These are phyloP conservation scores for Lomentospora prolificans DNA, from an alignment of 2,329 filamentous ascomycete genomes.

Conservation along the genomic window DNA sequence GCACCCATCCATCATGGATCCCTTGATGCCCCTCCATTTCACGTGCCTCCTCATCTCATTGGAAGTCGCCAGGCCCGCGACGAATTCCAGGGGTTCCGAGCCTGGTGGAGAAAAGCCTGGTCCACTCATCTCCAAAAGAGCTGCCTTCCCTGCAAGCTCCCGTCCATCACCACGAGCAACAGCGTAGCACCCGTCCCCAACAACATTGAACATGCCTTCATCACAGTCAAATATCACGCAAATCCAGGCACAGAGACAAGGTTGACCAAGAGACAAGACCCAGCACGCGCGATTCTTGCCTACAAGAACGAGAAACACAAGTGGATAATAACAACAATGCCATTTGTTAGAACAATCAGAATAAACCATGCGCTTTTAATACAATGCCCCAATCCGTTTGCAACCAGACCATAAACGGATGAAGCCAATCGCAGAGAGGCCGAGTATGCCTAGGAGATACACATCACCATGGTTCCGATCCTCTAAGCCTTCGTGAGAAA, in stretches of 20 bases:
- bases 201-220: not conserved
- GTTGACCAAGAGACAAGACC: no score
- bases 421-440: not conserved
- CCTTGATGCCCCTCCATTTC: not conserved
- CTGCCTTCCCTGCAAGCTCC: not conserved
- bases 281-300: no score
- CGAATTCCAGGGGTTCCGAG: no score
- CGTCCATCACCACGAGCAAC: not conserved
- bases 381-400: not conserved
- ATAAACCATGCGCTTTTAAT: conserved; percentile 1
- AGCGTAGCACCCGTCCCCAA: not conserved
- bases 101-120: not conserved
- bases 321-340: not conserved
- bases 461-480: no score
- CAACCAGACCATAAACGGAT: not conserved
- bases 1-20: not conserved
- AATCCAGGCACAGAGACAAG: not conserved
- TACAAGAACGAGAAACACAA: not conserved
- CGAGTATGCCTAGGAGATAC: not conserved
- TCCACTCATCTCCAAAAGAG: no score
- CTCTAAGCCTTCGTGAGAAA: not conserved
- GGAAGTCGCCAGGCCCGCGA: no score
- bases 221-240: not conserved
- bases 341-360: not conserved
- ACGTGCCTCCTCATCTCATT: not conserved